Percentiles rank a stretch among this genome's conserved stretches.
Conservation (phyloP, 1,139 yeast species). For the Scheffersomyces segobiensis region DNA sequence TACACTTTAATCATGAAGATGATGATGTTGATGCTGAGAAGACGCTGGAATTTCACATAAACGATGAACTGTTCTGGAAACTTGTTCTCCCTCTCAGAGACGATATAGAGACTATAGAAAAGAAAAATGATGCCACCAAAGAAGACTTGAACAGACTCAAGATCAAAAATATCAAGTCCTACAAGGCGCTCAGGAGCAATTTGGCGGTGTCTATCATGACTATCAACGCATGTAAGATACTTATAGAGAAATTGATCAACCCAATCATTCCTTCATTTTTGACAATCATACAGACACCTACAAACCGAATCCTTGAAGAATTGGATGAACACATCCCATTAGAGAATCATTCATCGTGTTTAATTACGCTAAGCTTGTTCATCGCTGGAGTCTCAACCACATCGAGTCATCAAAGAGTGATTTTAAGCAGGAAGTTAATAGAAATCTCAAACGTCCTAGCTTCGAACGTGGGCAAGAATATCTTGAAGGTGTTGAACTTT, state of each 20-base stretch:
- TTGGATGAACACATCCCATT: conserved; percentile 13
- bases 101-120: conserved; percentile 4
- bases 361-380: conserved; percentile 21
- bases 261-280: conserved; percentile 17
- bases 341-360: conserved; percentile 17
- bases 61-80: conserved; percentile 13
- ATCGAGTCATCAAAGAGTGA: conserved; percentile 17
- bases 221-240: conserved; percentile 10
- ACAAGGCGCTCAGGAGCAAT: conserved; percentile 11
- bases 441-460: conserved; percentile 6
- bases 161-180: conserved; percentile 4
- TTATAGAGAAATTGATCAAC: conserved; percentile 22
- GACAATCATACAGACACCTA: conserved; percentile 22
- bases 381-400: conserved; percentile 27
- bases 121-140: conserved; percentile 8
- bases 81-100: conserved; percentile 9
- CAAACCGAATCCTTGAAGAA: conserved; percentile 20
- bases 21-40: background rate
- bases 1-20: conserved; percentile 13
- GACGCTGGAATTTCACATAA: conserved; percentile 4
- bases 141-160: conserved; percentile 7
- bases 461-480: conserved; percentile 12
- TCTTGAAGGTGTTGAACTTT: conserved; percentile 6
- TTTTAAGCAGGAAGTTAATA: conserved; percentile 18
- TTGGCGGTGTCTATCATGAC: conserved; percentile 14